A percentile compares a stretch with the other conserved stretches of the same genome.
Evolutionary conservation across 106 monocot species (phyloP).

Genomic region (Triglochin maritima): DNA sequence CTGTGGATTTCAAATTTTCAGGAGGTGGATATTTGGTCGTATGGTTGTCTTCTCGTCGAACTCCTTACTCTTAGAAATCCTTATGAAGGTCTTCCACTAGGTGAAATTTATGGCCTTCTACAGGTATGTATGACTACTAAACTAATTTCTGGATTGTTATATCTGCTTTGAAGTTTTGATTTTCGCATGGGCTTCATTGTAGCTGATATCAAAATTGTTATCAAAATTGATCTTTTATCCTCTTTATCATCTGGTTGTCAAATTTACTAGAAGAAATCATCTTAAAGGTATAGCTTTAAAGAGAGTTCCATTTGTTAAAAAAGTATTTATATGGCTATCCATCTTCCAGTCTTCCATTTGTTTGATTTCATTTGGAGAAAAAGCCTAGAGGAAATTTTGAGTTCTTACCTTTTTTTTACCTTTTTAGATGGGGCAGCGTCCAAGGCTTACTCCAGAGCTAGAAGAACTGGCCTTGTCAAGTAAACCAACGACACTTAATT

Average conservation of each 20-base stretch:
- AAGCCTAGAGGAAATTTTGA: not conserved
- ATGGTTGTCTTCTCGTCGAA: conserved; percentile 80
- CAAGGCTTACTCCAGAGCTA: conserved; percentile 51
- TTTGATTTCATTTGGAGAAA: not conserved
- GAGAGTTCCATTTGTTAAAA: too few species aligned
- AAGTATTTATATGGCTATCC: not conserved
- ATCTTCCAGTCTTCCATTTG: not conserved
- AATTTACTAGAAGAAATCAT: too few species aligned
- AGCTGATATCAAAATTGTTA: not conserved
- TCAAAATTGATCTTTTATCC: not conserved
- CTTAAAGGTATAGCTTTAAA: too few species aligned
- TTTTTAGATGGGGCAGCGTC: conserved; percentile 52
- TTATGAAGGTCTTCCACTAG: conserved; percentile 48
- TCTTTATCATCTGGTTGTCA: too few species aligned
- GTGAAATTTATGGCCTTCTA: conserved; percentile 60
- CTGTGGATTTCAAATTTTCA: conserved; percentile 28
- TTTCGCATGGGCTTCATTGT: not conserved
- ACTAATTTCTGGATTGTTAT: not conserved
- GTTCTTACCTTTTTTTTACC: not conserved
- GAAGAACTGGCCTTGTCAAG: conserved; percentile 38
- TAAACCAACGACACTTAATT: conserved; percentile 5
- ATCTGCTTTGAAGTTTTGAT: not conserved
- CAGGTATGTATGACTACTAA: conserved; percentile 22
- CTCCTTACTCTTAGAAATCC: conserved; percentile 70
- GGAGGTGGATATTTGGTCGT: conserved; percentile 99